Base-by-base conservation (phyloP, 306 rosid genomes). In the Sechiopsis laciniata region DNA sequence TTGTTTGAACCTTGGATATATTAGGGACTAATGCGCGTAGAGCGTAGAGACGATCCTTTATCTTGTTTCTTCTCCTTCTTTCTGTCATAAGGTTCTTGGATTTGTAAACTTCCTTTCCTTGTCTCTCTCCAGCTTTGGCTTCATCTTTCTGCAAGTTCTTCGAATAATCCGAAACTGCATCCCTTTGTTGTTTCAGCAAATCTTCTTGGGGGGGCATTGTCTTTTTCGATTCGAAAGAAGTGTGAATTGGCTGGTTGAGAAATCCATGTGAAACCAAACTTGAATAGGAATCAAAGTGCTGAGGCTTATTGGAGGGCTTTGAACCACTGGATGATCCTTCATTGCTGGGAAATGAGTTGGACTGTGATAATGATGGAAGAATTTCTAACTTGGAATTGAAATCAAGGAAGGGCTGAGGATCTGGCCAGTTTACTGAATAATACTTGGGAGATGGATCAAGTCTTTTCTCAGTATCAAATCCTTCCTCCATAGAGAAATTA, bases 1-100 rank as follows among this genome's bases (percentile, higher is more conserved):
- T 68, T 12, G 35, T 13, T 20, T 22, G 48, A 80, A 92, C 98
- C 96, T 87, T 92, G 77, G 90, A 83, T 82, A 90, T 92, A 65
- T 83, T 90, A 24, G 98, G 96, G 59, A 92, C 96, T 66, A 92
- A 79, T 60, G 96, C 79, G n/a, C 98, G 83, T 32, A 90, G 84
- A 54, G 87, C 37, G 73, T 62, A 76, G 46, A 85, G 87, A 62
- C 85, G 85, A 13, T 78, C 80, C 64, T 82, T 84, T 4, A 88
- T 88, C 85, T 74, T 88, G 19, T 48, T 80, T 80, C 96, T 88
- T 85, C 98, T 90, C n/a, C 82, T 90, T 77, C 98, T 88, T 86
- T 92, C 98, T 0, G 91, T 76, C 10, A 66, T 59, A 57, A 90
- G 95, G 84, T 92, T 92, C 80, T 87, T 88, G 60, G 96, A 87